These are phyloP conservation scores for Boletus reticulatus DNA, from an alignment of 768 basidiomycete species.

Conservation along the genomic window DNA sequence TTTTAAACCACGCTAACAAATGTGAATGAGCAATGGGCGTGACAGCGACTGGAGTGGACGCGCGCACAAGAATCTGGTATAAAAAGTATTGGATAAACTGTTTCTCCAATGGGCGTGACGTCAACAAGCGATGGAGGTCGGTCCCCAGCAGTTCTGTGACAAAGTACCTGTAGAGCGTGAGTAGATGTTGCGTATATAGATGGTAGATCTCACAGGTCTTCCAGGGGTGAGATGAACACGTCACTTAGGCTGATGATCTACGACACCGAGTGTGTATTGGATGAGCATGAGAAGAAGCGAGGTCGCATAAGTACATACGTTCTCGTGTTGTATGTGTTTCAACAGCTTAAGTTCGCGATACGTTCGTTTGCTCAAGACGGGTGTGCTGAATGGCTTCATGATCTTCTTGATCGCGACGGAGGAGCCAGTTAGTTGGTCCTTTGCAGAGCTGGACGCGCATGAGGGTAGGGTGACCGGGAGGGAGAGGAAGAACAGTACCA, in stretches of 20 bases:
- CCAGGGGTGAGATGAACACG: constrained; percentile 99
- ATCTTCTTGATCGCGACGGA: constrained; percentile 99
- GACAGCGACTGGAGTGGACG: not conserved
- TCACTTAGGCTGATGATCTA: constrained; percentile 98
- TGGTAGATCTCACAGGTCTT: constrained; percentile 74
- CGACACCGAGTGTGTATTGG: not conserved
- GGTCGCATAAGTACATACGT: constrained; percentile 50
- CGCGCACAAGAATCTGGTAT: constrained; percentile 91
- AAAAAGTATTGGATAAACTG: constrained; percentile 99
- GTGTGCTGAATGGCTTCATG: constrained; percentile 99
- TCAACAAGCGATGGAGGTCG: constrained; percentile 94
- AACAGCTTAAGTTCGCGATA: constrained; percentile 97
- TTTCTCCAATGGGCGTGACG: constrained; percentile 95
- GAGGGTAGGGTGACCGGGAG: not conserved
- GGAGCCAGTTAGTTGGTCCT: constrained; percentile 90
- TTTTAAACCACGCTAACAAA: constrained; percentile 86
- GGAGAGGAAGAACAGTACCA: constrained; percentile 53
- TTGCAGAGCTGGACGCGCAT: constrained; percentile 66
- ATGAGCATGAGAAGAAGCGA: constrained; percentile 3
- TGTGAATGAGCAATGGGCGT: constrained; percentile 3
- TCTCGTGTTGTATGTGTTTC: constrained; percentile 98
- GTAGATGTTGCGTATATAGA: not conserved
- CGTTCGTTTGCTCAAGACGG: constrained; percentile 96
- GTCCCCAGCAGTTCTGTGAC: constrained; percentile 98
- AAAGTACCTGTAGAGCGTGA: constrained; percentile 70